Base-by-base conservation (phyloP, 176 grass and related monocot species). In the Rhipidocladum racemiflorum region DNA sequence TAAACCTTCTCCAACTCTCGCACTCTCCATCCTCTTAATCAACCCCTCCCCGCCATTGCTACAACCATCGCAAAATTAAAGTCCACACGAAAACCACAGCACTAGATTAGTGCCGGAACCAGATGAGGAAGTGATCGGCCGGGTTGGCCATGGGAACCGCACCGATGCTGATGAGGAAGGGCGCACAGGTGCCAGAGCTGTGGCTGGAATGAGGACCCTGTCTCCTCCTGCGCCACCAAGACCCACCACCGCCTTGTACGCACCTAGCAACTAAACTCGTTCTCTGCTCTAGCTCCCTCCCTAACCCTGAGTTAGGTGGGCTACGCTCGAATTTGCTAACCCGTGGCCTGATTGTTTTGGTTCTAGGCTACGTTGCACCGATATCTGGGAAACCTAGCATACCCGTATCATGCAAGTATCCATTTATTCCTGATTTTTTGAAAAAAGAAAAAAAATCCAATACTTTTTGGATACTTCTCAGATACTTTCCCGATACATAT, bases 121-220 rank as follows among this genome's bases (percentile, higher is more conserved):
- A n/a, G 29, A 49, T 25, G 69, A 72, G 45, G 24, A 40, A 34
- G n/a, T n/a, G n/a, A 57, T 57, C 21, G 14, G 6, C 4, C 30
- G 48, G 12, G 30, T 70, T 72, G 68, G 80, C 16, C 55, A 21
- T 57, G 68, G 80, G 46, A 32, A 12, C 66, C 15, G 50, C 53
- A 39, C 67, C 79, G 67, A 11, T 27, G 20, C 81, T 53, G 70
- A 83, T 75, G 81, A 65, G 81, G 59, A 83, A 83, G 7, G 57
- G 30, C 81, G 57, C 56, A 13, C 40, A 62, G 30, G 30, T 42
- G 69, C 60, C 32, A 45, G 81, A 75, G 70, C 14, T 83, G 15
- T 72, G 57, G 54, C 9, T 83, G 43, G 57, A n/a, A 65, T 60
- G 81, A 65, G 6, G 69, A 0, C 30, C 39, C 56, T 13, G 42